Conservation (phyloP, 192 early-diverging fungal species). For the Backusella westeae region DNA sequence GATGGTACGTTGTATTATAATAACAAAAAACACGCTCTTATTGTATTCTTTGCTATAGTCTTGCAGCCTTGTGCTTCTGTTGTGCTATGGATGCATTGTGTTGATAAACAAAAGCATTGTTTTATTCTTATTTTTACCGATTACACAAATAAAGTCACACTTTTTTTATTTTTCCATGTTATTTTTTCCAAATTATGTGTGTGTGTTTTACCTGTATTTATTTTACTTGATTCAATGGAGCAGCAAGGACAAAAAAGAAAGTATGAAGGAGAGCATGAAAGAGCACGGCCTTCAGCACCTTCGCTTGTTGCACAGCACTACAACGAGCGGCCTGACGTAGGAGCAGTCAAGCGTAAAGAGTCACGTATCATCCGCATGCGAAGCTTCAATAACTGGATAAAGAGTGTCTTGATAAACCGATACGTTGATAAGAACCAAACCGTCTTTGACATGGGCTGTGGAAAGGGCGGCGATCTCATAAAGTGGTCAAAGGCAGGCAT, state of each 20-base stretch:
- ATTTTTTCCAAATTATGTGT: not conserved
- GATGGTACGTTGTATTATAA: slow-evolving; percentile 14
- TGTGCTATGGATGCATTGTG: slow-evolving; percentile 19
- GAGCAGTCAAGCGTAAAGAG: slow-evolving; percentile 67
- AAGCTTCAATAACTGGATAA: slow-evolving; percentile 97
- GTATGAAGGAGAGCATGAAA: not conserved
- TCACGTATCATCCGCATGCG: slow-evolving; percentile 86
- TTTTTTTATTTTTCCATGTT: not conserved
- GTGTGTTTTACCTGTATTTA: not conserved
- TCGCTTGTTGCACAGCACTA: slow-evolving; percentile 70
- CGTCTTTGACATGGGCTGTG: slow-evolving; percentile 92
- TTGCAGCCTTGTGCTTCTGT: slow-evolving; percentile 18
- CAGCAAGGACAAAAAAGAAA: not conserved
- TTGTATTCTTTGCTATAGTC: not conserved
- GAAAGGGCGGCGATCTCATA: slow-evolving; percentile 89
- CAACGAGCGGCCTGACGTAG: slow-evolving; percentile 83
- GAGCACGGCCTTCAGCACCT: not conserved
- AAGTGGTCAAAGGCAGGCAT: slow-evolving; percentile 79
- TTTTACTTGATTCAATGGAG: not conserved
- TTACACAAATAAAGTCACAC: not conserved
- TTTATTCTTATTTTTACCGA: not conserved
- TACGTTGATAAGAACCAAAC: slow-evolving; percentile 51
- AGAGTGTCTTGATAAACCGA: slow-evolving; percentile 78
- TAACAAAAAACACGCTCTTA: not conserved
- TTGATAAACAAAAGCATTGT: not conserved